Evolutionary conservation across 2,329 filamentous ascomycete species (phyloP), one percentile per base, ranked within the genome.

Genomic region (Bimuria novae-zelandiae): DNA sequence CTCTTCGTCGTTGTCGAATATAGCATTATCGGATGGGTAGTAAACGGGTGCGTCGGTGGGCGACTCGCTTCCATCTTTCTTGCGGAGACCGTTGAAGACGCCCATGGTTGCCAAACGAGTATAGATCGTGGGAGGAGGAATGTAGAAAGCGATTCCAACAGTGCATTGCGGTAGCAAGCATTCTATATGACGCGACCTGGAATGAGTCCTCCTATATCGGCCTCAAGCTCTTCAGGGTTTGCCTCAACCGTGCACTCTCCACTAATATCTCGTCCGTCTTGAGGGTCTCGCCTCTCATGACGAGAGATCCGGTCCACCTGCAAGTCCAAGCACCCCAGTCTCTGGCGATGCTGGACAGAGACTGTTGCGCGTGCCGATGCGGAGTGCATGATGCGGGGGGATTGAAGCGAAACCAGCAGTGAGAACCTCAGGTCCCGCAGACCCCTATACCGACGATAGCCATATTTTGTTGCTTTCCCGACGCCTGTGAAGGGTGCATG

Each of bases 361-460:
- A 14, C n/a, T 35, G 42, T 46, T 29, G 49, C 35, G 47, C 45
- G 39, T 16, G 49, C 47, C 49, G 55, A 44, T 57, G 61, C 53
- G 60, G 61, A 68, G 57, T 67, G 59, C 53, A 67, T 44, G 54
- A 52, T 60, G 61, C 53, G 62, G 67, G 63, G 65, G 49, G 60
- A n/a, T 50, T 33, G 27, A 21, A 17, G 14, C 30, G 22, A 36
- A 19, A 25, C 30, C 17, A 35, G 17, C 35, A 33, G 12, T 11
- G 17, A n/a, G 27, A 44, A 32, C 11, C 4, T 14, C 4, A 21
- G 41, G 10, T 32, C 27, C 41, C 19, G 40, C 25, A 7, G 30
- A 43, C 7, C 17, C 41, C 4, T 45, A 49, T 56, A 53, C 43
- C 43, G 47, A 53, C 23, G 22, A 40, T 60, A 64, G 57, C 46